Evolutionary conservation across 805 yeast species (phyloP), one percentile per base, ranked within the genome.

Genomic region (Yarrowia osloensis): DNA sequence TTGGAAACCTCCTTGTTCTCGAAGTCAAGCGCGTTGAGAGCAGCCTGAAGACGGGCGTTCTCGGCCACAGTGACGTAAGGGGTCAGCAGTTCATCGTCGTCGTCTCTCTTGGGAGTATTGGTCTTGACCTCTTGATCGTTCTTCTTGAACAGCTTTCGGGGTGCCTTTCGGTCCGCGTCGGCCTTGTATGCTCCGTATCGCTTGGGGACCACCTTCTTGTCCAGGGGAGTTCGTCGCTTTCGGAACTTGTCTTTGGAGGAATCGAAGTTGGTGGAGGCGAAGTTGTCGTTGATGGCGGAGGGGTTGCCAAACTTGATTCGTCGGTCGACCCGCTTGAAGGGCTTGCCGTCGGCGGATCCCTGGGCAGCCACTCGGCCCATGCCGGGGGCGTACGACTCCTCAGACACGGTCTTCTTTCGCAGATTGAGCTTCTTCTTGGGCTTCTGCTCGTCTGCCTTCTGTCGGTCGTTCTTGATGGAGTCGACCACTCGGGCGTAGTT

Each of bases 401-500:
- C 44, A 5, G 52, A 12, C 13, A 46, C 66, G 22, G 17, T 44
- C 33, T 61, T 44, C 54, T 46, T 21, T 35, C 54, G 39, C 40
- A 61, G 54, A 15, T 61, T 44, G 54, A 46, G 66, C 33, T 44
- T 61, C 44, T 29, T 46, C 54, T 61, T 61, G 54, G 66, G 40
- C 22, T 28, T 59, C 6, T 24, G 4, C 17, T n/a, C 54, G 11
- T 35, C 35, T 6, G 50, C 17, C n/a, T 19, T 29, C 42, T 59
- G 22, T 4, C 24, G 35, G 62, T 55, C 47, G 35, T 55, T 55
- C 22, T 44, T 44, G 54, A 61, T 44, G 40, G 66, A 61, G 54
- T 61, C 66, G 12, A 61, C 66, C 40, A 61, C 66, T 21, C 66
- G 66, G 24, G 66, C 54, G 33, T 61, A 61, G 66, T 61, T 61